A percentile compares a stretch with the other conserved stretches of the same genome.
phyloP scores from a whole-genome alignment of 2,329 filamentous ascomycete genomes.

The Didymella pinodella region DNA sequence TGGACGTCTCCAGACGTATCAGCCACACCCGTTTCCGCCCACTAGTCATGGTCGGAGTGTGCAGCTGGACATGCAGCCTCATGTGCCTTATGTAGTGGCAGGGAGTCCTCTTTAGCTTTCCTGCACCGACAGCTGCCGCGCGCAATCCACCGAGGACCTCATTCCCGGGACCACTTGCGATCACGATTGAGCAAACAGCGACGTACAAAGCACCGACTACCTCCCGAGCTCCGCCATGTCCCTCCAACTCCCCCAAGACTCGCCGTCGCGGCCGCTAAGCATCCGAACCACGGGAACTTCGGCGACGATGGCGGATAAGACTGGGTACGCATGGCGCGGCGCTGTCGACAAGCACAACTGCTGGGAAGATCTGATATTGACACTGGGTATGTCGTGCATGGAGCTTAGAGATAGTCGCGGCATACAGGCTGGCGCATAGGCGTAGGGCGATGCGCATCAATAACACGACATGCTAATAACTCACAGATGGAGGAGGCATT shows the following conservation, averaged over 20 bases:
- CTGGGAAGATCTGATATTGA: slow-evolving; percentile 59
- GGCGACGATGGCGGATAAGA: slow-evolving; percentile 50
- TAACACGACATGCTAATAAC: slow-evolving; percentile 27
- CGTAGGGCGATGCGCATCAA: not conserved
- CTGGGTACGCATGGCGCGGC: slow-evolving; percentile 55
- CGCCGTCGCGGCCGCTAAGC: slow-evolving; percentile 43
- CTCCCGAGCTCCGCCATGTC: slow-evolving; percentile 30
- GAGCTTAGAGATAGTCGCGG: not conserved
- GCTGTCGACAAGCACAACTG: slow-evolving; percentile 52
- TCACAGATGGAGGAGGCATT: slow-evolving; percentile 59
- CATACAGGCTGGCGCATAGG: not conserved
- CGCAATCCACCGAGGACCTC: slow-evolving; percentile 14
- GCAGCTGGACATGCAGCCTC: slow-evolving; percentile 38
- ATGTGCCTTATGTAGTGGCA: slow-evolving; percentile 34
- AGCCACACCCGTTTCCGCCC: slow-evolving; percentile 44
- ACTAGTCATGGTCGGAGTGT: slow-evolving; percentile 10
- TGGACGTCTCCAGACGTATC: slow-evolving; percentile 13
- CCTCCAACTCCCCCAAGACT: slow-evolving; percentile 40
- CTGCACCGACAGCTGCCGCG: slow-evolving; percentile 25
- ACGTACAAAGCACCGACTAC: slow-evolving; percentile 22
- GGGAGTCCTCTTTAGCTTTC: slow-evolving; percentile 21
- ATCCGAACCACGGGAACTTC: slow-evolving; percentile 47
- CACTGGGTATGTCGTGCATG: slow-evolving; percentile 47
- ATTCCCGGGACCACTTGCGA: slow-evolving; percentile 10
- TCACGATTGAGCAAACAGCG: slow-evolving; percentile 25